Conservation (phyloP, 2,329 filamentous ascomycete species). For the Cytospora chrysosperma region DNA sequence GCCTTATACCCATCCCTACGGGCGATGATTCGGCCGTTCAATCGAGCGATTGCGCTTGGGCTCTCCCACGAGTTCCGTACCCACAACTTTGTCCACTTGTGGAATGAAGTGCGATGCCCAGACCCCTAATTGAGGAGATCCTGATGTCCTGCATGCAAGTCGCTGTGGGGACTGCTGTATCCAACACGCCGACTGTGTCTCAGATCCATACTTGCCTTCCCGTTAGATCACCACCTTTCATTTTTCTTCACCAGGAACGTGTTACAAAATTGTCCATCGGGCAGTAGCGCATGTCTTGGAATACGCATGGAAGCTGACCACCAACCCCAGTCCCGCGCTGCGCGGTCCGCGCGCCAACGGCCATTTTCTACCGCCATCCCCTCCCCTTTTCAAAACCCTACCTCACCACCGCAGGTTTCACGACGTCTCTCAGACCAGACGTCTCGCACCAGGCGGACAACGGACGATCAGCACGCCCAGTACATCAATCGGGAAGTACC, state of each 20-base stretch:
- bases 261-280: conserved; percentile 7
- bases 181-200: conserved; percentile 20
- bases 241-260: conserved; percentile 4
- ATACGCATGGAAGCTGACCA: conserved; percentile 28
- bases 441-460: conserved; percentile 38
- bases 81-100: conserved; percentile 18
- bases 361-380: conserved; percentile 54
- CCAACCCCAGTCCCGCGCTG: conserved; percentile 48
- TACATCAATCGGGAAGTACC: conserved; percentile 42
- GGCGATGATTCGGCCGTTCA: not conserved
- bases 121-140: conserved; percentile 18
- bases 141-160: conserved; percentile 12
- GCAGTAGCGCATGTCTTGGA: conserved; percentile 24
- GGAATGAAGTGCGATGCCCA: conserved; percentile 20
- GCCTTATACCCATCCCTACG: not conserved
- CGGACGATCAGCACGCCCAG: conserved; percentile 44
- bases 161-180: conserved; percentile 19
- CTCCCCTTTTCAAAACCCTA: conserved; percentile 40
- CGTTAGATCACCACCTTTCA: conserved; percentile 17
- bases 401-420: conserved; percentile 50
- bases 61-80: not conserved
- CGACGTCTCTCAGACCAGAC: conserved; percentile 58
- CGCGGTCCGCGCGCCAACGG: conserved; percentile 48
- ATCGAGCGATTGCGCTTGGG: not conserved
- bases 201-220: conserved; percentile 15